Evolutionary conservation across 2,329 filamentous ascomycete species (phyloP).

Genomic region (Spiromastix sp.): DNA sequence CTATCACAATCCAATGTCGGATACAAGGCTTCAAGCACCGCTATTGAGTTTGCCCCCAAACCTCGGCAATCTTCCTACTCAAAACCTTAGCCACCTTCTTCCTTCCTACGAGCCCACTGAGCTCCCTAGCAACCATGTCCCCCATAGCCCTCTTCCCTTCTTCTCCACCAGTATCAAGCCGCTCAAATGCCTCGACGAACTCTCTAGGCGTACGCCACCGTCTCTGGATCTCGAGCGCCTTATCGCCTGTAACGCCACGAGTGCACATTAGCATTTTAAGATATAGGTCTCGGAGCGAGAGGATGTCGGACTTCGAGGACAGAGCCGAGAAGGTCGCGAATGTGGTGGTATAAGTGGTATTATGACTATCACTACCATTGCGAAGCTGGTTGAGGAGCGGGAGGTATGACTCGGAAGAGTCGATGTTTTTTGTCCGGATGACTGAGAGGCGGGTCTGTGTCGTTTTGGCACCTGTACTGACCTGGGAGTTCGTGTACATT

Average conservation of each 20-base stretch:
- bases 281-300: conserved; percentile 64
- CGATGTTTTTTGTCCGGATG: conserved; percentile 51
- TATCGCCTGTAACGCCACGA: conserved; percentile 63
- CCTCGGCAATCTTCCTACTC: conserved; percentile 60
- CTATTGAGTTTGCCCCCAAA: conserved; percentile 62
- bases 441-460: conserved; percentile 39
- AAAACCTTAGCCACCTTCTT: conserved; percentile 58
- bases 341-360: conserved; percentile 51
- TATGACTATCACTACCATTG: conserved; percentile 37
- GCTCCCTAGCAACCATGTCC: conserved; percentile 48
- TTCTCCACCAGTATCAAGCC: conserved; percentile 30
- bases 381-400: conserved; percentile 52
- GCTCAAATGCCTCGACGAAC: conserved; percentile 60
- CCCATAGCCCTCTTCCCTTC: conserved; percentile 47
- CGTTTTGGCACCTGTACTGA: conserved; percentile 10
- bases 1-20: too few species aligned
- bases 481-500: conserved; percentile 39
- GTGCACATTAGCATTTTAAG: conserved; percentile 83
- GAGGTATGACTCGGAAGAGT: conserved; percentile 57
- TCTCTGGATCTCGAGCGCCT: conserved; percentile 68
- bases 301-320: conserved; percentile 62
- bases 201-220: conserved; percentile 65
- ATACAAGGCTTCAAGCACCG: too few species aligned
- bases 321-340: conserved; percentile 63
- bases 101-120: conserved; percentile 50